phyloP scores from a whole-genome alignment of 2,329 filamentous ascomycete genomes.

The Ascochyta koolunga region DNA sequence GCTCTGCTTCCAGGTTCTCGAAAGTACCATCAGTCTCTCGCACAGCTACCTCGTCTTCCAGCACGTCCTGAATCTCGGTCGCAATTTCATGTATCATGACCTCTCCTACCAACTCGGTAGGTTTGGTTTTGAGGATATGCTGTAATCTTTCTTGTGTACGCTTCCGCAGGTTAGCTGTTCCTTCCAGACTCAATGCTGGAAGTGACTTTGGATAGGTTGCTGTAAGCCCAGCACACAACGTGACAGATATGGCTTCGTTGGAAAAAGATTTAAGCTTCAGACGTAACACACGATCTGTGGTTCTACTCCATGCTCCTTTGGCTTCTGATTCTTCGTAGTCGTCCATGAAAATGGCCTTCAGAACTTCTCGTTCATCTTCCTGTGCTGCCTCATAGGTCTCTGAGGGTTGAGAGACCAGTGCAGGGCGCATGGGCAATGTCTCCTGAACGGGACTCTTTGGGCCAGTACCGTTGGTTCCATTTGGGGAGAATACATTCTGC shows the following conservation, averaged over 20 bases:
- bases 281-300: conserved; percentile 78
- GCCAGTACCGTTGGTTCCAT: conserved; percentile 30
- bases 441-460: conserved; percentile 35
- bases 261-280: conserved; percentile 76
- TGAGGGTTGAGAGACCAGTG: conserved; percentile 49
- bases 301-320: conserved; percentile 85
- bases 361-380: conserved; percentile 82
- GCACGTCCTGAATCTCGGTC: conserved; percentile 67
- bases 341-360: conserved; percentile 87
- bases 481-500: conserved; percentile 40
- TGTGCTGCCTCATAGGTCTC: conserved; percentile 81
- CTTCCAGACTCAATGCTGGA: conserved; percentile 73
- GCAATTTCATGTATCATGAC: conserved; percentile 71
- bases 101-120: conserved; percentile 67
- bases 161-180: conserved; percentile 68
- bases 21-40: conserved; percentile 77
- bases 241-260: conserved; percentile 73
- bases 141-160: conserved; percentile 74
- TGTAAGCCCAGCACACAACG: conserved; percentile 79
- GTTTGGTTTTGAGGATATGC: conserved; percentile 70
- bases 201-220: conserved; percentile 89
- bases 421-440: conserved; percentile 40
- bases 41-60: conserved; percentile 84
- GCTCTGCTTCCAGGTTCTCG: conserved; percentile 87
- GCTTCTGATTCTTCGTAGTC: conserved; percentile 80